These are phyloP conservation scores for Colletotrichum cereale DNA, from an alignment of 2,329 filamentous ascomycete genomes.

Conservation along the genomic window DNA sequence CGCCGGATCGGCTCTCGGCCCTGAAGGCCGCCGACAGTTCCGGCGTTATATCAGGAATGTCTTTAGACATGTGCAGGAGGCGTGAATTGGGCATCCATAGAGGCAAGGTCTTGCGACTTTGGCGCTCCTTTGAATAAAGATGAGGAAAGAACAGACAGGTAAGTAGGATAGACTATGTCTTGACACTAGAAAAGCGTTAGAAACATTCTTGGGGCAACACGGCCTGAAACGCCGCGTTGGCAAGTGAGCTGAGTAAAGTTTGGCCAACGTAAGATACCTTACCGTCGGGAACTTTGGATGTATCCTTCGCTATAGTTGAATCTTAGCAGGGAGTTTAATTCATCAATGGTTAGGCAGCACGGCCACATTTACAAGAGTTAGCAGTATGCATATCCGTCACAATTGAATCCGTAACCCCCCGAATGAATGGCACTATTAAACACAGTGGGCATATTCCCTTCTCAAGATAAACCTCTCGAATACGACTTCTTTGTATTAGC, in stretches of 20 bases:
- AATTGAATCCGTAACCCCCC: too few species aligned
- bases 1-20: conserved; percentile 21
- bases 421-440: too few species aligned
- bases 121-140: not conserved
- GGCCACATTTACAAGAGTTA: not conserved
- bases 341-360: rapidly evolving
- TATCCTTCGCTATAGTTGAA: not conserved
- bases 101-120: not conserved
- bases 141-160: not conserved
- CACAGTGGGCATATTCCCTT: too few species aligned
- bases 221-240: not conserved
- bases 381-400: not conserved
- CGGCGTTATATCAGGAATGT: conserved; percentile 25
- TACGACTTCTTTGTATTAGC: too few species aligned
- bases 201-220: not conserved
- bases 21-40: conserved; percentile 22
- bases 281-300: not conserved
- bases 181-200: not conserved
- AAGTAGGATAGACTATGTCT: too few species aligned
- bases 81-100: not conserved
- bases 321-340: not conserved
- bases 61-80: conserved; percentile 18
- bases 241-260: not conserved
- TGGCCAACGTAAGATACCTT: not conserved
- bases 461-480: too few species aligned